These are phyloP conservation scores for Cryptococcus maquisensis DNA, from an alignment of 1,284 basidiomycete genomes.

Conservation along the genomic window DNA sequence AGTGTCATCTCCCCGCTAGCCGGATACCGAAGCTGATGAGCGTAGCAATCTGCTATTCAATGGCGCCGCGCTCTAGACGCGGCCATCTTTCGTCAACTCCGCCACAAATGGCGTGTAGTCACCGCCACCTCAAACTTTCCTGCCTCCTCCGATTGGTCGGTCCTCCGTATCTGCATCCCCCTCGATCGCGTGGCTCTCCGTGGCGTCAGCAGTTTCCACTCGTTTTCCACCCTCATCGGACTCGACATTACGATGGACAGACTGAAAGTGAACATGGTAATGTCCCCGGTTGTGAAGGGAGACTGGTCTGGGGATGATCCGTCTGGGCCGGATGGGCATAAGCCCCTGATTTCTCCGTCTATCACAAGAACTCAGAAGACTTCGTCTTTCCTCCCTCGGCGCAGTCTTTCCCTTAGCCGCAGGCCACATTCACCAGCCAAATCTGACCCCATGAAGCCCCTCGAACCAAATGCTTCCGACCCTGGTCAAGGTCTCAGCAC, in stretches of 20 bases:
- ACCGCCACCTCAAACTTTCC: conserved; percentile 21
- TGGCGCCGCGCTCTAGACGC: conserved; percentile 60
- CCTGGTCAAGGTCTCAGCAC: not conserved
- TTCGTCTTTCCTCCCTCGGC: not conserved
- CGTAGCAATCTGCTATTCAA: conserved; percentile 54
- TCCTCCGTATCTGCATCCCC: conserved; percentile 58
- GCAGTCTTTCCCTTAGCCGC: not conserved
- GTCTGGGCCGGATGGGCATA: too few species aligned
- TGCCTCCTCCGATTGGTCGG: conserved; percentile 41
- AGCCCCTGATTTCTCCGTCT: too few species aligned
- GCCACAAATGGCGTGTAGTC: conserved; percentile 19
- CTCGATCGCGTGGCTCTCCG: conserved; percentile 51
- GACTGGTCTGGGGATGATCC: too few species aligned
- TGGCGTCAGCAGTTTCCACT: conserved; percentile 43
- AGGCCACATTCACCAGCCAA: not conserved
- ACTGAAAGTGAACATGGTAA: too few species aligned
- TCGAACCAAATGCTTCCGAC: not conserved
- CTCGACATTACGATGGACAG: conserved; percentile 20
- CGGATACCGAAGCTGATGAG: not conserved
- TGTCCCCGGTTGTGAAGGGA: too few species aligned
- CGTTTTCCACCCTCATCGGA: conserved; percentile 44
- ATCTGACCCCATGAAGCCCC: not conserved
- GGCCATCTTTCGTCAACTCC: conserved; percentile 41
- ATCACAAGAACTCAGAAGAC: not conserved
- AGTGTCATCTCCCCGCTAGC: not conserved